Evolutionary conservation across 2,329 filamentous ascomycete species (phyloP).

Genomic region (Ilyonectria robusta): DNA sequence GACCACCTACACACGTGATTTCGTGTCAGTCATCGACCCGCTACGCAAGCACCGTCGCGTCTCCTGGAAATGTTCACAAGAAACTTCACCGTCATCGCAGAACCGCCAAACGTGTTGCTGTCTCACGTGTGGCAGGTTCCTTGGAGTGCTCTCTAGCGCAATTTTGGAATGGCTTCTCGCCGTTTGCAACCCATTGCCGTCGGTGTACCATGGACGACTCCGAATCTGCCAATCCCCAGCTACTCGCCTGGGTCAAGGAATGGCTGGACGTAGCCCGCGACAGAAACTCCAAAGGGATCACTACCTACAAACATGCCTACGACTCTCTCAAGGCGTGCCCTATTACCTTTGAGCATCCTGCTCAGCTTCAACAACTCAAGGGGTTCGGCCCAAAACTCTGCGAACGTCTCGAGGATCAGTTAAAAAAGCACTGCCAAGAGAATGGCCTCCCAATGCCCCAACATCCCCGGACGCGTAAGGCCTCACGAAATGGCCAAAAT

Average conservation of each 20-base stretch:
- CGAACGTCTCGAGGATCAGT: conserved; percentile 74
- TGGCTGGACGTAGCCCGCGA: conserved; percentile 80
- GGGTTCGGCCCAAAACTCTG: conserved; percentile 82
- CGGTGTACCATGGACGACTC: conserved; percentile 51
- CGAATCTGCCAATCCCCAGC: conserved; percentile 77
- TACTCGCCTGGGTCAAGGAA: conserved; percentile 82
- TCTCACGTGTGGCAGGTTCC: background rate
- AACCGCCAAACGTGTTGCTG: background rate
- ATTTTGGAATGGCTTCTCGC: conserved; percentile 5
- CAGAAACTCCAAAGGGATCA: conserved; percentile 77
- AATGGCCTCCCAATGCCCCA: conserved; percentile 79
- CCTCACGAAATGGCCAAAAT: conserved; percentile 47
- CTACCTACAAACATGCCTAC: conserved; percentile 83
- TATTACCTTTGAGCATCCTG: conserved; percentile 78
- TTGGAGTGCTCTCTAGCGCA: conserved; percentile 2
- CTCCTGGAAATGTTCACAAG: background rate
- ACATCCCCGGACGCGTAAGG: conserved; percentile 63
- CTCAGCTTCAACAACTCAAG: conserved; percentile 79
- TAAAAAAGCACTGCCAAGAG: conserved; percentile 73
- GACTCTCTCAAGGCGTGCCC: conserved; percentile 84
- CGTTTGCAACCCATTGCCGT: conserved; percentile 5
- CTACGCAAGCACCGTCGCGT: conserved; percentile 12
- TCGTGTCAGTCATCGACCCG: conserved; percentile 37
- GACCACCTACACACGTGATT: conserved; percentile 38
- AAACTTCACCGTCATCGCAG: background rate